A percentile compares a stretch with the other conserved stretches of the same genome.
These are phyloP conservation scores for Physcomitrellopsis africana DNA, from an alignment of 225 moss, liverwort and hornwort species.

Conservation along the genomic window DNA sequence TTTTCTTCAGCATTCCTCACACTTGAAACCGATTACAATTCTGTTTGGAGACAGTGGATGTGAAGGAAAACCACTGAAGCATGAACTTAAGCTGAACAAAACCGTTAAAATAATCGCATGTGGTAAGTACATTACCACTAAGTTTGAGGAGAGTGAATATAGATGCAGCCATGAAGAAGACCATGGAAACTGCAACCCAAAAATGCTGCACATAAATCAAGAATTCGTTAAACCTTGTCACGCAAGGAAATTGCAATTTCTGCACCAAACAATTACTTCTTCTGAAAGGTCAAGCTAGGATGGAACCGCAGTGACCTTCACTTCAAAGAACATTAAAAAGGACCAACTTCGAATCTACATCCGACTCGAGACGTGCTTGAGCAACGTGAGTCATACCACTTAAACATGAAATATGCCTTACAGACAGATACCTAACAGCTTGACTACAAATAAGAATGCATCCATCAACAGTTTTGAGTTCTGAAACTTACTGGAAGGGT, in stretches of 20 bases:
- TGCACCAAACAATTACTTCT: background rate
- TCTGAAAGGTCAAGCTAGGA: background rate
- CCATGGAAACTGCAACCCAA: conserved; percentile 99
- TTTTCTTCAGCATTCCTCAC: background rate
- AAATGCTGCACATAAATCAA: conserved; percentile 78
- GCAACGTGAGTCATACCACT: background rate
- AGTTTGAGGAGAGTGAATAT: conserved; percentile 98
- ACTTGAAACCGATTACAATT: conserved; percentile 4
- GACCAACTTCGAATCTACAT: background rate
- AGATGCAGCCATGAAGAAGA: conserved; percentile 96
- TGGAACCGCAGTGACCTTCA: background rate
- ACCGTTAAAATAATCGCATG: background rate
- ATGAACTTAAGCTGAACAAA: conserved; percentile 2
- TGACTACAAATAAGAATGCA: conserved; percentile 21
- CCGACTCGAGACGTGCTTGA: background rate
- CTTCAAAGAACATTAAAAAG: background rate
- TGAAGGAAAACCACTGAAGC: background rate
- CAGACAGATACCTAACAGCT: background rate
- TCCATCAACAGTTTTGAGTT: conserved; percentile 1
- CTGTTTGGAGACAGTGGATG: background rate
- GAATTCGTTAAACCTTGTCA: conserved; percentile 26
- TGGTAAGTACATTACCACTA: conserved; percentile 61
- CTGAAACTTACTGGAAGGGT: conserved; percentile 77
- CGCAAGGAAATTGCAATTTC: conserved; percentile 6
- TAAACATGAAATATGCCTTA: background rate